A percentile compares a stretch with the other conserved stretches of the same genome.
These are phyloP conservation scores for Talaromyces sp. DNA, from an alignment of 2,329 filamentous ascomycete species.

Conservation along the genomic window DNA sequence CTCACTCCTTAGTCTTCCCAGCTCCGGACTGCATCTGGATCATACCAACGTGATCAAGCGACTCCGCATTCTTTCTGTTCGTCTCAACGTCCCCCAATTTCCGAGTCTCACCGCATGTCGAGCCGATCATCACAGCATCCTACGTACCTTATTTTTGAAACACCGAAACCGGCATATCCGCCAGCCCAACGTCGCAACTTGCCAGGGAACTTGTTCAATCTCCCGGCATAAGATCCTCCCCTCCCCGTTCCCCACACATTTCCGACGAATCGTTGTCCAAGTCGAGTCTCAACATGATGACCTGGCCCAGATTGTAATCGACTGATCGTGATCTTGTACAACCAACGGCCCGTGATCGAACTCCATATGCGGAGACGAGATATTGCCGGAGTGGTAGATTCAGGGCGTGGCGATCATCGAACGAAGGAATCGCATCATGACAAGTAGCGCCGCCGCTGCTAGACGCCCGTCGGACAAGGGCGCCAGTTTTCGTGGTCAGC, in stretches of 20 bases:
- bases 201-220: not conserved
- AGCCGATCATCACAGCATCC: not conserved
- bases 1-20: not conserved
- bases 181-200: not conserved
- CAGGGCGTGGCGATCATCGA: not conserved
- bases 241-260: not conserved
- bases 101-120: not conserved
- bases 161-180: not conserved
- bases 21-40: not conserved
- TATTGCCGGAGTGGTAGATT: conserved; percentile 3
- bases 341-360: not conserved
- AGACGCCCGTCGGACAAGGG: conserved; percentile 14
- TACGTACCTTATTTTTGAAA: not conserved
- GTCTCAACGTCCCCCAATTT: not conserved
- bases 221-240: not conserved
- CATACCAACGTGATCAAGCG: not conserved
- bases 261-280: not conserved
- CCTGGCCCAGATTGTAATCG: not conserved
- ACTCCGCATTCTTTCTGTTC: not conserved
- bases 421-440: conserved; percentile 5
- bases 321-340: not conserved
- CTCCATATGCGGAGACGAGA: conserved; percentile 1
- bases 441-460: conserved; percentile 5
- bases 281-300: conserved; percentile 5
- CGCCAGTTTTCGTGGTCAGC: conserved; percentile 28